Base-by-base conservation (phyloP, 2,329 filamentous ascomycete genomes). In the Nothopassalora personata region DNA sequence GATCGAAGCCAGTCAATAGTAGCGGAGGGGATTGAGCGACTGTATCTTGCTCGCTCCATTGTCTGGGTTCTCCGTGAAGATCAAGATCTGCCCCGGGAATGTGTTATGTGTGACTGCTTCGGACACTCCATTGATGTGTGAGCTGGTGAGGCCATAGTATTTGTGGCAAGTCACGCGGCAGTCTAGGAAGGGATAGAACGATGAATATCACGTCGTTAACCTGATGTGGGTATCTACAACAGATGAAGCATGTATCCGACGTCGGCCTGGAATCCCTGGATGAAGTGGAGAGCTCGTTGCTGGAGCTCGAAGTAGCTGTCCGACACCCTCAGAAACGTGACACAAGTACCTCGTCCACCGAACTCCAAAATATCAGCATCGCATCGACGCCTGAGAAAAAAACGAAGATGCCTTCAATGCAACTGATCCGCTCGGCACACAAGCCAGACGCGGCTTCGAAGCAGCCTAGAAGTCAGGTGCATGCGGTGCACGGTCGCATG, bases 361-460 rank as follows among this genome's bases (percentile, higher is more conserved):
- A 66, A 9, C 63, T 68, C 18, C 65, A 2, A 34, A n/a, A 10
- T 61, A 10, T 66, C 54, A 28, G 67, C 65, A 48, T 66, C 67
- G 1, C 47, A 43, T 43, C 28, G 45, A 27, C 45, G 30, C n/a
- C 50, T n/a, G 18, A 11, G 23, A 3, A 49, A 49, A 30, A 28
- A 1, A 9, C 46, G 5, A 30, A 49, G 28, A 49, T 27, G 9
- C 11, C 46, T 19, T 49, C 63, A 45, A 33, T 70, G 67, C 66
- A 69, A 56, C 57, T 70, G 51, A 67, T 67, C 54, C 64, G 64
- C 60, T 59, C 63, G 52, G 60, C 66, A n/a, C 68, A 69, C 57
- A 65, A 68, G 56, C 66, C 64, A 10, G 54, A 64, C 34, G 63
- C 67, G 15, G 45, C 66, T 15, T 70, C 67, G 18, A 56, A 59